A percentile compares a stretch with the other conserved stretches of the same genome.
Evolutionary conservation across 768 basidiomycete genomes (phyloP).

Genomic region (Amanita phalloides): DNA sequence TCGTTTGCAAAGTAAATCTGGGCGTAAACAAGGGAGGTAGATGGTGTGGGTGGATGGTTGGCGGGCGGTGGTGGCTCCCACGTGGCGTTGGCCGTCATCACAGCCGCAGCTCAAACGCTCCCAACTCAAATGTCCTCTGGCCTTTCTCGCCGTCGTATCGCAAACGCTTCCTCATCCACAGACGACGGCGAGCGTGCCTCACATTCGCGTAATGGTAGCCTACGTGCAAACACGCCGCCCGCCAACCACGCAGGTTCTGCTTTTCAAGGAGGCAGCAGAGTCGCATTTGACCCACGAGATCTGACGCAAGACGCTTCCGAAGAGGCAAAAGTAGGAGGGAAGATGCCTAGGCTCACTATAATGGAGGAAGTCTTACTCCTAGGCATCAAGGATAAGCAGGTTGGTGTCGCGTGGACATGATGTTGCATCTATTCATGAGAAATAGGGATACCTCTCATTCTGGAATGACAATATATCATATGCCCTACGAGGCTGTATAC

Average conservation of each 20-base stretch:
- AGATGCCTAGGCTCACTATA: conserved; percentile 78
- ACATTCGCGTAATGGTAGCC: background rate
- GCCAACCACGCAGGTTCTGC: conserved; percentile 57
- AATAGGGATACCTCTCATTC: conserved; percentile 84
- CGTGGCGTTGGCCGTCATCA: background rate
- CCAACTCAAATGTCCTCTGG: conserved; percentile 1
- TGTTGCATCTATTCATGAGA: background rate
- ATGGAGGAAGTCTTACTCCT: conserved; percentile 95
- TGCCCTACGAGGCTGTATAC: conserved; percentile 94
- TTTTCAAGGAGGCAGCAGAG: conserved; percentile 76
- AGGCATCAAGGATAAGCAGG: conserved; percentile 95
- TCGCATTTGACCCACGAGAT: conserved; percentile 93
- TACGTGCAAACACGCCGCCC: background rate
- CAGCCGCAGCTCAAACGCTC: background rate
- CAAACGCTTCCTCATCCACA: background rate
- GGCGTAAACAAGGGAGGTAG: no score
- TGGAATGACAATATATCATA: conserved; percentile 99
- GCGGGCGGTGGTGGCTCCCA: background rate
- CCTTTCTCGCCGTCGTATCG: conserved; percentile 1
- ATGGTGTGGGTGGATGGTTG: no score
- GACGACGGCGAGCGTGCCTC: background rate
- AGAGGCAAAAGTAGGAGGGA: conserved; percentile 51
- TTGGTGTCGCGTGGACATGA: conserved; percentile 20
- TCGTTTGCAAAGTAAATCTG: no score
- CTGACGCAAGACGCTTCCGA: conserved; percentile 58